Base-by-base conservation (phyloP, 495 filamentous ascomycete genomes). In the Penicillium bovifimosum region DNA sequence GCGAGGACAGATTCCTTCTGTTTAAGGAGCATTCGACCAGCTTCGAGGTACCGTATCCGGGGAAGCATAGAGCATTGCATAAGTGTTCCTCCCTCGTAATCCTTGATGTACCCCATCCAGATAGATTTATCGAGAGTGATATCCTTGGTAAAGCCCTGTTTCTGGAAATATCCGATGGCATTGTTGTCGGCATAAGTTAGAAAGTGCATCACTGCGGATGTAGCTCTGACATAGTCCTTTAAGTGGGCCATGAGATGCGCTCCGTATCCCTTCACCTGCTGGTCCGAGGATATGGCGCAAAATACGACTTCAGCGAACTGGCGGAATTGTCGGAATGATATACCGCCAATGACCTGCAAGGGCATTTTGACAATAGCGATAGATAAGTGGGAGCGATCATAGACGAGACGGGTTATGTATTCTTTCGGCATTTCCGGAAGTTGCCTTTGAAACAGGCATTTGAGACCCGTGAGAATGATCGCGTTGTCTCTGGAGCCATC, bases 91-190 rank as follows among this genome's bases (percentile, higher is more conserved):
- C 93, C 93, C 72, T 98, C 93, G 69, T 98, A 98, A 68, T 98
- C 93, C 70, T 98, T 98, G 69, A 98, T 98, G 64, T 96, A 98
- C 24, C 93, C 93, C 95, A 97, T 98, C 93, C 93, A 98, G 14
- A 88, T 84, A 8, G 85, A 81, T 62, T 83, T 86, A 38, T 91
- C 88, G 1, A 98, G 81, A 0, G 90, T 96, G 59, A 98, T 97
- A 56, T 98, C 91, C 66, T 98, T 98, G 0, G 95, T 97, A 59
- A 98, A 98, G 0, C 93, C 93, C 68, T 98, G 93, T 68, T 98
- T 98, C 68, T 97, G 95, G 75, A 98, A 98, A 65, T 97, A 98
- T 8, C 95, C 93, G 57, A 96, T 98, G 18, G 93, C 93, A 63
- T 97, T 96, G 65, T 98, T 98, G 68, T 98, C 95, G 43, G 93